Evolutionary conservation across 1,284 basidiomycete genomes (phyloP).

Genomic region (Trametes polyzona): DNA sequence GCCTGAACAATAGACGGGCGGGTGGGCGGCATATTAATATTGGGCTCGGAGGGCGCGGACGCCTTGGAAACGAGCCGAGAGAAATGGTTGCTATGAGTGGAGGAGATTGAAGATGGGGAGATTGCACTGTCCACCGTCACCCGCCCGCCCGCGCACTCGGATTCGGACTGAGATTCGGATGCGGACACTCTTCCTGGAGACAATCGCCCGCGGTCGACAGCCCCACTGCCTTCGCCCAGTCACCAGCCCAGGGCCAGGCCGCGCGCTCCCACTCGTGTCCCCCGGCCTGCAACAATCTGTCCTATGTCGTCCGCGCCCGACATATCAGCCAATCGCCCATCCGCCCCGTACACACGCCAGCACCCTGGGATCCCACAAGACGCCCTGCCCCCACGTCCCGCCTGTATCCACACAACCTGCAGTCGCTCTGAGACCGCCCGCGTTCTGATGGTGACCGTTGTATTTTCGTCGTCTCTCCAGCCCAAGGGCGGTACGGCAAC

Average conservation of each 20-base stretch:
- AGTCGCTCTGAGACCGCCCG: slow-evolving; percentile 15
- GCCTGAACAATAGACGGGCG: slow-evolving; percentile 26
- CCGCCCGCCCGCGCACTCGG: neutral
- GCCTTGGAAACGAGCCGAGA: slow-evolving; percentile 37
- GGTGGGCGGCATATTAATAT: slow-evolving; percentile 36
- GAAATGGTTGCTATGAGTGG: slow-evolving; percentile 36
- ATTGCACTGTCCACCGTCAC: slow-evolving; percentile 20
- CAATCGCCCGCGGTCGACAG: slow-evolving; percentile 7
- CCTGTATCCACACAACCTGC: slow-evolving; percentile 16
- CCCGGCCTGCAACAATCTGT: slow-evolving; percentile 11
- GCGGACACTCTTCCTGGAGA: neutral
- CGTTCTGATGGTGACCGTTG: slow-evolving; percentile 24
- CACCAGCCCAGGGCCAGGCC: neutral
- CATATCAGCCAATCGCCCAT: slow-evolving; percentile 8
- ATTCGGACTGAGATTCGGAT: slow-evolving; percentile 6
- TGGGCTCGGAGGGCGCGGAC: slow-evolving; percentile 21
- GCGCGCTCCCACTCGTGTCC: neutral
- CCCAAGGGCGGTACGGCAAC: slow-evolving; percentile 16
- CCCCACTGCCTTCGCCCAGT: neutral
- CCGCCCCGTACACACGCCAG: slow-evolving; percentile 4
- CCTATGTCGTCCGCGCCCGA: neutral
- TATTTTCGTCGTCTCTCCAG: slow-evolving; percentile 5
- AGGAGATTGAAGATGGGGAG: slow-evolving; percentile 22
- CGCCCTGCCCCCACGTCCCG: slow-evolving; percentile 1
- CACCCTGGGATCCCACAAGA: neutral